phyloP scores from a whole-genome alignment of 2,329 filamentous ascomycete genomes.

The Chrysosphaeria jannelii region DNA sequence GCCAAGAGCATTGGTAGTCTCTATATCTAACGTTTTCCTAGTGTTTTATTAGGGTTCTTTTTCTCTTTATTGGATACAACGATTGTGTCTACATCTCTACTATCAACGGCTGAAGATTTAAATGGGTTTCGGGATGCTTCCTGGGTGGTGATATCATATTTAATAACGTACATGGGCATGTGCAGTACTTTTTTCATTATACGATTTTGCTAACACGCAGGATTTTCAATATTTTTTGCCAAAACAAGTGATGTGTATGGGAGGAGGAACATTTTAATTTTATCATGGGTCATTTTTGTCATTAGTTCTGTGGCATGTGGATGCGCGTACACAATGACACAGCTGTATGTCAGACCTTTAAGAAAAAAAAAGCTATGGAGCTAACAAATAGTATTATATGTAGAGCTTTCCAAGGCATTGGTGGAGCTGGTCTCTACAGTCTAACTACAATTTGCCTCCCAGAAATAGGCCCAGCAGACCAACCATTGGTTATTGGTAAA shows the following conservation, averaged over 20 bases:
- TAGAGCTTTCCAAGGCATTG: slow-evolving; percentile 27
- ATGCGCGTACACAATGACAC: slow-evolving; percentile 8
- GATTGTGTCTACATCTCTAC: slow-evolving; percentile 6
- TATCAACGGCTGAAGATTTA: slow-evolving; percentile 5
- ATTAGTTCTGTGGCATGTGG: slow-evolving; percentile 13
- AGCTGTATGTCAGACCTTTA: slow-evolving; percentile 5
- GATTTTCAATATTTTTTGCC: slow-evolving; percentile 6
- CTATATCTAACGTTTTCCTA: slow-evolving; percentile 1
- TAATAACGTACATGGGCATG: slow-evolving; percentile 6
- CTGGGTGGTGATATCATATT: slow-evolving; percentile 6
- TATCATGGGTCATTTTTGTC: slow-evolving; percentile 11
- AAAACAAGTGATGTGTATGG: slow-evolving; percentile 13
- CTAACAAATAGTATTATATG: slow-evolving; percentile 17
- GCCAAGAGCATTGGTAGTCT: neutral
- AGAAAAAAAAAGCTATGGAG: neutral
- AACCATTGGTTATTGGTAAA: slow-evolving; percentile 21
- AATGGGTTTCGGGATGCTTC: slow-evolving; percentile 5
- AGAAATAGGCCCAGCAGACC: slow-evolving; percentile 21
- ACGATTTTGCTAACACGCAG: slow-evolving; percentile 2
- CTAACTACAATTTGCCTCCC: slow-evolving; percentile 25
- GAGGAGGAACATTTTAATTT: slow-evolving; percentile 10
- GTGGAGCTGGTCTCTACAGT: slow-evolving; percentile 29
- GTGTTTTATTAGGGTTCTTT: slow-evolving; percentile 5
- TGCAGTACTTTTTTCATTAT: neutral
- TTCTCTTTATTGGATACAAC: slow-evolving; percentile 6